Evolutionary conservation across 352 stramenopile genomes (phyloP), one percentile per base, ranked within the genome.

Genomic region (Globisporangium perplexum): DNA sequence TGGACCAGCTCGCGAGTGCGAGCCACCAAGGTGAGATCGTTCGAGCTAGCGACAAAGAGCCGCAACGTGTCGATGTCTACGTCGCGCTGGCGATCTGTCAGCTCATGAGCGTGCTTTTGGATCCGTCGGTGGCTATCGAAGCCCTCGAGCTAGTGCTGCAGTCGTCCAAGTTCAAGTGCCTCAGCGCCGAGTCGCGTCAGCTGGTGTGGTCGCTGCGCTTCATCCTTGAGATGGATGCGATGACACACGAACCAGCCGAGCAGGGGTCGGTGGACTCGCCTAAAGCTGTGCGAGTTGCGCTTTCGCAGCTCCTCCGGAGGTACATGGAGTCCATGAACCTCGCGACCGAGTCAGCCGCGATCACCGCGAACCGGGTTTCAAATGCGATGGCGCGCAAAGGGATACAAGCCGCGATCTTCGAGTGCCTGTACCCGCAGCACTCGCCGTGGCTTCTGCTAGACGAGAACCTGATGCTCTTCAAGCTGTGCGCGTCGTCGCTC

Each of bases 201-300:
- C 54, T 80, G 24, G 60, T 50, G 10, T 84, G 74, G 74, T 62
- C 67, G 33, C 57, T 77, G 35, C 71, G 71, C 11, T 82, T 84
- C 50, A 28, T 74, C 23, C 64, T 82, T 48, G 54, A 80, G 48
- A 23, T 76, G n/a, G 57, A 80, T 53, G 35, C 53, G 7, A 26
- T 68, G 7, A 62, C 63, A 20, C 47, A 49, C 10, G 50, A 71
- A 30, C 41, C 46, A n/a, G 18, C 14, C 4, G 20, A 26, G n/a
- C 5, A 41, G 18, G 46, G 58, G 31, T 3, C 52, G 23, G 18
- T 23, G 1, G 57, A 60, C 6, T 49, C 26, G n/a, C 35, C 39
- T 10, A 51, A 41, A 36, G 62, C 47, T 36, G 38, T 54, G 49
- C 44, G 65, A 22, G 26, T 58, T 12, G 56, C 62, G 45, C 33